These are phyloP conservation scores for Wickerhamiella kazuoi DNA, from an alignment of 805 yeast species.

Conservation along the genomic window DNA sequence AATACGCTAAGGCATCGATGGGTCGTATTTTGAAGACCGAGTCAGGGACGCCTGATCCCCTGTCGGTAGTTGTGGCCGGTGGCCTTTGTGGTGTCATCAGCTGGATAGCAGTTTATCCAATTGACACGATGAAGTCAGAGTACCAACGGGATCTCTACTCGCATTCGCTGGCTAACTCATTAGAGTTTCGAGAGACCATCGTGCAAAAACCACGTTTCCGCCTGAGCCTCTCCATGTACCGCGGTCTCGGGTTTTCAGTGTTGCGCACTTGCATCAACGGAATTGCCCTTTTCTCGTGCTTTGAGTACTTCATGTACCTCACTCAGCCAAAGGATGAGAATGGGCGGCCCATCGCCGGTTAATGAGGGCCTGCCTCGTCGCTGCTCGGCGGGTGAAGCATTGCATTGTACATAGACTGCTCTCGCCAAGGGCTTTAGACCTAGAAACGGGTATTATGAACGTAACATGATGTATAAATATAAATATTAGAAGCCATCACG, in stretches of 20 bases:
- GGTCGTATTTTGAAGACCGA: conserved; percentile 15
- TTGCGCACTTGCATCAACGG: conserved; percentile 56
- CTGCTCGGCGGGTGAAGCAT: no score
- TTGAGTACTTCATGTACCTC: conserved; percentile 43
- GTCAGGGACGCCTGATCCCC: conserved; percentile 20
- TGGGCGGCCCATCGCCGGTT: background rate
- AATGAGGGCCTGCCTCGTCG: no score
- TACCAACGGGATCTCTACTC: conserved; percentile 59
- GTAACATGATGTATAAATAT: no score
- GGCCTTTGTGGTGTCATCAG: conserved; percentile 59
- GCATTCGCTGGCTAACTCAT: conserved; percentile 39
- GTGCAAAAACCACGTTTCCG: conserved; percentile 16
- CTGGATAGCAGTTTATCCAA: conserved; percentile 61
- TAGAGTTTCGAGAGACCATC: conserved; percentile 23
- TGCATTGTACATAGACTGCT: no score
- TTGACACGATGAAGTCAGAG: conserved; percentile 64
- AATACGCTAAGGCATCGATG: conserved; percentile 42
- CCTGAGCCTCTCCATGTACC: conserved; percentile 36
- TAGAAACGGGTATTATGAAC: no score
- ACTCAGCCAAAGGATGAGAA: conserved; percentile 1
- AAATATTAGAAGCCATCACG: no score
- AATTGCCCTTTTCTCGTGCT: conserved; percentile 55
- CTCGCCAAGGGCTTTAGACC: no score
- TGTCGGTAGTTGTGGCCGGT: conserved; percentile 50
- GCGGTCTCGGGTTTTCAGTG: conserved; percentile 63